Evolutionary conservation across 129 eudicot species (phyloP).

Genomic region (Lactuca sativa): DNA sequence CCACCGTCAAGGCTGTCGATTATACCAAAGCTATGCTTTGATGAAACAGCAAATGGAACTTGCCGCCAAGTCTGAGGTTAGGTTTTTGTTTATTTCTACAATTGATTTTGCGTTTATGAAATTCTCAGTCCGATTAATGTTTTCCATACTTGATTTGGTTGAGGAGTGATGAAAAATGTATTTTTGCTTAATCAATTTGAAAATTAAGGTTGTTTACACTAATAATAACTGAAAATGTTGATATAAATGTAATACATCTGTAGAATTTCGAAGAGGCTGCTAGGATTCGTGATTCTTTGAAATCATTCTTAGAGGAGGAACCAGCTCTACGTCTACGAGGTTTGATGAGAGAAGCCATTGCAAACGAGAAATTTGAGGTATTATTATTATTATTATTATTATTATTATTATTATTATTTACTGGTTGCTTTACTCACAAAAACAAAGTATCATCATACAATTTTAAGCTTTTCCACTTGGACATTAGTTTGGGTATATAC

Average conservation of each 20-base stretch:
- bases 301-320: conserved; percentile 79
- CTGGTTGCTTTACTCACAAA: not conserved
- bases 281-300: conserved; percentile 91
- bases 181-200: conserved; percentile 1
- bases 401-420: not conserved
- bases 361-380: conserved; percentile 88
- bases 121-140: conserved; percentile 6
- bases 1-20: too few species aligned
- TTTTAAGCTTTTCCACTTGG: not conserved
- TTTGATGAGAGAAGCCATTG: conserved; percentile 82
- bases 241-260: conserved; percentile 3
- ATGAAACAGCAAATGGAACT: conserved; percentile 93
- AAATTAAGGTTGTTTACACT: not conserved
- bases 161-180: not conserved
- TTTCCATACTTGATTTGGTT: conserved; percentile 8
- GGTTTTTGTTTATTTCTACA: conserved; percentile 1
- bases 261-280: conserved; percentile 95
- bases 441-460: not conserved
- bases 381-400: not conserved
- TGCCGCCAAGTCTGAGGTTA: conserved; percentile 93
- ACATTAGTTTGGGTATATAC: too few species aligned
- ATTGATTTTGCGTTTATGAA: not conserved
- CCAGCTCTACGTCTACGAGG: conserved; percentile 69
- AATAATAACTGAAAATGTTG: not conserved
- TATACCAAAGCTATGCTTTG: conserved; percentile 81